Percentiles rank a stretch among this genome's conserved stretches.
Evolutionary conservation across 2,329 filamentous ascomycete species (phyloP).

Genomic region (Beauveria medogensis): DNA sequence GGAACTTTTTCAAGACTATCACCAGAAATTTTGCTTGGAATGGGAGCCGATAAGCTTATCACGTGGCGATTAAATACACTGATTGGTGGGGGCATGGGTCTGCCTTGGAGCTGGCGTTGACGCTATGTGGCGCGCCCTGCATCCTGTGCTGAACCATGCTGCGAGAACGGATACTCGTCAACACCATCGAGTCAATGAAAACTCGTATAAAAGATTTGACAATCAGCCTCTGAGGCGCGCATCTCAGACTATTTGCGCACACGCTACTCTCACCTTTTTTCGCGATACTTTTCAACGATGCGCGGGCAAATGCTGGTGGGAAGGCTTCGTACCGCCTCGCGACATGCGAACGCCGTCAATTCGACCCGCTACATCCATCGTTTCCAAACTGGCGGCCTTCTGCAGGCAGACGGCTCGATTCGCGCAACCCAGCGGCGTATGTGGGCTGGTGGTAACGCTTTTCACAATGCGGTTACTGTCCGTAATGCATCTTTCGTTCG

Average conservation of each 20-base stretch:
- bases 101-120: not conserved
- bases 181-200: conserved; percentile 5
- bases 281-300: conserved; percentile 19
- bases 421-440: conserved; percentile 54
- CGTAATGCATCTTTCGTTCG: conserved; percentile 58
- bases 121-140: conserved; percentile 3
- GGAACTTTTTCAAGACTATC: conserved; percentile 8
- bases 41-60: conserved; percentile 21
- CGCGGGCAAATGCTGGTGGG: conserved; percentile 49
- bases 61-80: conserved; percentile 25
- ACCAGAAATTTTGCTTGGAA: conserved; percentile 27
- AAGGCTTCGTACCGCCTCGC: conserved; percentile 59
- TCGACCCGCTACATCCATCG: conserved; percentile 57
- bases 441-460: conserved; percentile 74
- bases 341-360: conserved; percentile 45
- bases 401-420: conserved; percentile 56
- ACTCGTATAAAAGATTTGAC: not conserved
- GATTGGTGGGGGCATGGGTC: not conserved
- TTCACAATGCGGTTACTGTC: conserved; percentile 67
- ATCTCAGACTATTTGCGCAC: not conserved
- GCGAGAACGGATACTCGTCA: not conserved
- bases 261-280: not conserved
- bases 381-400: conserved; percentile 59
- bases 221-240: conserved; percentile 2
- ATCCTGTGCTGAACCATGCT: not conserved